Conservation (phyloP, 2,329 filamentous ascomycete species). For the Sclerotinia sclerotiorum region DNA sequence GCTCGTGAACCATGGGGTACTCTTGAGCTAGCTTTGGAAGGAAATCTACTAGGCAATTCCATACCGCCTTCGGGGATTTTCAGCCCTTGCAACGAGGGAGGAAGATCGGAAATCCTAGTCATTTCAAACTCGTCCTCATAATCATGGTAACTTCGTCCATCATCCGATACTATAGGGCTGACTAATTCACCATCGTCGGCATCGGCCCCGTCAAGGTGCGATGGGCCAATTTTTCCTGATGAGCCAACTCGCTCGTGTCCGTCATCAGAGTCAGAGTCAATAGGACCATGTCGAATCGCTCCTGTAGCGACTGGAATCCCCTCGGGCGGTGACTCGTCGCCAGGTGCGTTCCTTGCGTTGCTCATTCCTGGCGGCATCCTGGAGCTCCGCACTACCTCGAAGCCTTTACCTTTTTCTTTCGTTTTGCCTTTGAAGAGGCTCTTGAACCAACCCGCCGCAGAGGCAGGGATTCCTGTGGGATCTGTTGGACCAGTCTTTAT, state of each 20-base stretch:
- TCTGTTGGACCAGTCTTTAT: conserved; percentile 93
- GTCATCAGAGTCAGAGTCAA: conserved; percentile 60
- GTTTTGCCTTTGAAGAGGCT: conserved; percentile 77
- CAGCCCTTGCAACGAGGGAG: conserved; percentile 61
- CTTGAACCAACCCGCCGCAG: conserved; percentile 86
- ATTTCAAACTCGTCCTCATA: conserved; percentile 46
- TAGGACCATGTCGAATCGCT: conserved; percentile 51
- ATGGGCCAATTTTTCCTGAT: conserved; percentile 44
- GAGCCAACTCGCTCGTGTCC: neutral
- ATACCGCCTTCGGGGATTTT: conserved; percentile 43
- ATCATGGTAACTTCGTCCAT: conserved; percentile 50
- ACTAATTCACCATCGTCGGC: conserved; percentile 34
- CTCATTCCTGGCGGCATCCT: conserved; percentile 76
- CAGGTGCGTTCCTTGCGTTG: conserved; percentile 53
- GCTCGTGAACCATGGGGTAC: conserved; percentile 28
- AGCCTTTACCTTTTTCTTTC: conserved; percentile 94
- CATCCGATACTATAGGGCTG: conserved; percentile 40
- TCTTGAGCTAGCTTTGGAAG: conserved; percentile 55
- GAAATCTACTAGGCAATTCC: conserved; percentile 59
- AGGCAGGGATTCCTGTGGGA: conserved; percentile 86
- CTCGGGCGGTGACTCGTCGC: conserved; percentile 65
- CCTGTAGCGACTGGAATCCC: conserved; percentile 59
- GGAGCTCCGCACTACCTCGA: conserved; percentile 90
- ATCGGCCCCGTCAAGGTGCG: conserved; percentile 37
- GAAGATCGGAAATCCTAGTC: conserved; percentile 48